phyloP scores from a whole-genome alignment of 257 asterid species.

The Scutellaria baicalensis region DNA sequence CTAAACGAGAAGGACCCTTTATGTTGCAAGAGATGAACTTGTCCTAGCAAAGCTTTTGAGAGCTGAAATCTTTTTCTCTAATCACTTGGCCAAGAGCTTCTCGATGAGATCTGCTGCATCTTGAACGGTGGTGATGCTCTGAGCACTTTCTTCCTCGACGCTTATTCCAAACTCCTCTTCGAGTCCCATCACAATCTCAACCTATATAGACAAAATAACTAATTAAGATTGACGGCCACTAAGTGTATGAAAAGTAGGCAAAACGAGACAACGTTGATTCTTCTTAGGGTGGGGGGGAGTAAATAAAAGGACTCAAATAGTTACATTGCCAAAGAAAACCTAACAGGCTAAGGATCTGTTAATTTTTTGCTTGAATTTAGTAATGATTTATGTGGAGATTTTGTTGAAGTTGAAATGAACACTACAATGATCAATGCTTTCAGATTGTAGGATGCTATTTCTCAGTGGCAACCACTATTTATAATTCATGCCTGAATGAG shows the following conservation, averaged over 20 bases:
- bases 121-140: slow-evolving; percentile 72
- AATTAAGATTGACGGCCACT: background rate
- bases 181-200: slow-evolving; percentile 92
- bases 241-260: background rate
- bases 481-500: background rate
- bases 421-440: background rate
- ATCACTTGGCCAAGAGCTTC: slow-evolving; percentile 40
- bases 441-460: background rate
- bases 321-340: background rate
- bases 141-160: slow-evolving; percentile 92
- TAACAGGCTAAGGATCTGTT: background rate
- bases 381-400: background rate
- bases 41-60: slow-evolving; percentile 6
- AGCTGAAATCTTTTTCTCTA: background rate
- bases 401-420: background rate
- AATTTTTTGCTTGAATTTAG: background rate
- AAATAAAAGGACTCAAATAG: background rate
- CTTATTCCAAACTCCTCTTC: slow-evolving; percentile 88
- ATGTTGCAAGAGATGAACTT: background rate
- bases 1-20: slow-evolving; percentile 1
- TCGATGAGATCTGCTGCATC: slow-evolving; percentile 91
- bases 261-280: background rate
- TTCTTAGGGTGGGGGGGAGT: background rate
- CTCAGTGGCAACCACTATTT: background rate
- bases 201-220: slow-evolving; percentile 23